Evolutionary conservation across 192 early-diverging fungal genomes (phyloP).

Genomic region (Paraglomus brasilianum): DNA sequence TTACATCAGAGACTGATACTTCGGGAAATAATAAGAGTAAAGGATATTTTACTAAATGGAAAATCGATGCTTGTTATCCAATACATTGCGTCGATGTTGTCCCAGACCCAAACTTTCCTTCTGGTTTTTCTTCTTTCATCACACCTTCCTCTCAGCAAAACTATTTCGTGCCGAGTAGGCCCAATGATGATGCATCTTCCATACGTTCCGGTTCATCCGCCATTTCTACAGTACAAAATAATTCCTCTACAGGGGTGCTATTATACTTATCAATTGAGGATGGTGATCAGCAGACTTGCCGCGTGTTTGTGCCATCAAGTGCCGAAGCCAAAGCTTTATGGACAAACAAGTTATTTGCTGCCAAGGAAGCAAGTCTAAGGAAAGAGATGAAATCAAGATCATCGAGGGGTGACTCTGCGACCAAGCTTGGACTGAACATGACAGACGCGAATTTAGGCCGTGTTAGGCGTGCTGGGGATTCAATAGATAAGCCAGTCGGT

Average conservation of each 20-base stretch:
- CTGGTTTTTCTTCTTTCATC: conserved; percentile 40
- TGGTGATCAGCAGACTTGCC: conserved; percentile 24
- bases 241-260: conserved; percentile 5
- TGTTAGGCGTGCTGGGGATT: background rate
- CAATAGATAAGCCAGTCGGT: background rate
- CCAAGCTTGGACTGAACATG: no score
- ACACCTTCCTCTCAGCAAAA: conserved; percentile 31
- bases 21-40: conserved; percentile 46
- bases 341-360: conserved; percentile 51
- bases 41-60: conserved; percentile 73
- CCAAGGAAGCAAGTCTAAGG: conserved; percentile 44
- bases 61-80: conserved; percentile 60
- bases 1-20: conserved; percentile 31
- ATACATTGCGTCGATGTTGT: conserved; percentile 57
- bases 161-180: background rate
- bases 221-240: conserved; percentile 2
- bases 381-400: conserved; percentile 18
- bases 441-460: background rate
- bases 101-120: conserved; percentile 36
- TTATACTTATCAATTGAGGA: conserved; percentile 21
- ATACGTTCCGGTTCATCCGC: conserved; percentile 28
- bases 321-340: conserved; percentile 52
- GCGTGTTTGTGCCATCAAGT: conserved; percentile 55
- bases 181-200: conserved; percentile 31
- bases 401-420: background rate